Conservation (phyloP, 2,329 filamentous ascomycete genomes). For the Aurifilum marmelostoma region DNA sequence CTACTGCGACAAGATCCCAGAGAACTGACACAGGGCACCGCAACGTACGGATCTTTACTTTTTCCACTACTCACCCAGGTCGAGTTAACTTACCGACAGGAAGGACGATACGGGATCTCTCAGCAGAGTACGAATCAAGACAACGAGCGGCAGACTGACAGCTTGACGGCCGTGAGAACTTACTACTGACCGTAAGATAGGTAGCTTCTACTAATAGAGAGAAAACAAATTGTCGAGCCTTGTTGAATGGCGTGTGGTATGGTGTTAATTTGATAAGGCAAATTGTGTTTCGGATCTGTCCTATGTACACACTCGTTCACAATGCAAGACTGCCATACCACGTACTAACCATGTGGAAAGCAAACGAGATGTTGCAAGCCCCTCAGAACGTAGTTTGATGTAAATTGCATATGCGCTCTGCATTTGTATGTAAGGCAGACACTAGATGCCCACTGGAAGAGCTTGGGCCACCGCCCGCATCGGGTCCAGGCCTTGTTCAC, state of each 20-base stretch:
- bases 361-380: neutral
- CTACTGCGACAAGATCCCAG: constrained; percentile 15
- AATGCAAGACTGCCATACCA: neutral
- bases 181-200: constrained; percentile 32
- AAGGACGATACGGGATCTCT: constrained; percentile 8
- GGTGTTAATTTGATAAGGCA: neutral
- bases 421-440: neutral
- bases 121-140: constrained; percentile 7
- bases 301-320: neutral
- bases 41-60: neutral
- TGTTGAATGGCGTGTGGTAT: neutral
- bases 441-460: neutral
- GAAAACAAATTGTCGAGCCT: neutral
- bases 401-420: neutral
- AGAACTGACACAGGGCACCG: constrained; percentile 35
- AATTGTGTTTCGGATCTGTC: neutral
- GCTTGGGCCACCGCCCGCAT: neutral
- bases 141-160: constrained; percentile 22
- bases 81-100: constrained; percentile 16
- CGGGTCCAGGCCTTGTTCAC: neutral
- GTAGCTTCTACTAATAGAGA: constrained; percentile 26
- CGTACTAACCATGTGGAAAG: neutral
- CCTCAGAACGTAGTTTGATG: neutral
- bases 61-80: constrained; percentile 14
- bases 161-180: constrained; percentile 7